Conservation (phyloP, 176 grass and related monocot genomes). For the Triticum timopheevii region DNA sequence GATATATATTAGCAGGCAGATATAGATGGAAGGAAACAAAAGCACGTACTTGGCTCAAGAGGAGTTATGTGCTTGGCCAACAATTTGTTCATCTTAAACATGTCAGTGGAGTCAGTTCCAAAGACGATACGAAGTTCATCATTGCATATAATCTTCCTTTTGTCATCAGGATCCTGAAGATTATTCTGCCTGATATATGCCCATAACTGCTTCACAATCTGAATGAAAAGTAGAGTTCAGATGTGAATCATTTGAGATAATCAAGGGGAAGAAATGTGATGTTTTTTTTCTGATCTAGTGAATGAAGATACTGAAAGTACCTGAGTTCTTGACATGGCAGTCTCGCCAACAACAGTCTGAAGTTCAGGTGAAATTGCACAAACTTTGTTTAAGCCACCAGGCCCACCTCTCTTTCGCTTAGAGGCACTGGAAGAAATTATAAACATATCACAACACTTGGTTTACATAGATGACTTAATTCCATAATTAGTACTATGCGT, state of each 20-base stretch:
- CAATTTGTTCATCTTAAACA: conserved; percentile 99
- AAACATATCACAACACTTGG: conserved; percentile 10
- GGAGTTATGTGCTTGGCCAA: conserved; percentile 96
- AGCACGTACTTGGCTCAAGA: conserved; percentile 62
- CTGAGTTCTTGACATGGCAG: conserved; percentile 97
- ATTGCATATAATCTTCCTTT: conserved; percentile 99
- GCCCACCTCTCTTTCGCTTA: conserved; percentile 87
- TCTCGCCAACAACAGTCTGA: conserved; percentile 89
- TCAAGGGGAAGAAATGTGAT: not conserved
- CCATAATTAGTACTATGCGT: not conserved
- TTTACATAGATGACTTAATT: conserved; percentile 9
- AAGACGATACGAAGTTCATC: conserved; percentile 88
- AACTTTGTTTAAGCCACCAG: conserved; percentile 94
- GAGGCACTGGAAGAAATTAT: conserved; percentile 37
- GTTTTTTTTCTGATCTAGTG: not conserved
- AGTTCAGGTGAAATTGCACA: conserved; percentile 98
- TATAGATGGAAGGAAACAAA: conserved; percentile 20
- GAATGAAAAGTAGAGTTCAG: conserved; percentile 21
- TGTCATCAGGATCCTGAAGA: conserved; percentile 97
- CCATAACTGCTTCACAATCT: conserved; percentile 99
- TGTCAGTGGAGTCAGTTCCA: conserved; percentile 93
- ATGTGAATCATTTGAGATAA: not conserved
- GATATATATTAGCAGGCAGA: conserved; percentile 14
- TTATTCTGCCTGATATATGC: conserved; percentile 95
- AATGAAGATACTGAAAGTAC: conserved; percentile 24